These are phyloP conservation scores for Hypericum perforatum DNA, from an alignment of 345 rosid species.

Conservation along the genomic window DNA sequence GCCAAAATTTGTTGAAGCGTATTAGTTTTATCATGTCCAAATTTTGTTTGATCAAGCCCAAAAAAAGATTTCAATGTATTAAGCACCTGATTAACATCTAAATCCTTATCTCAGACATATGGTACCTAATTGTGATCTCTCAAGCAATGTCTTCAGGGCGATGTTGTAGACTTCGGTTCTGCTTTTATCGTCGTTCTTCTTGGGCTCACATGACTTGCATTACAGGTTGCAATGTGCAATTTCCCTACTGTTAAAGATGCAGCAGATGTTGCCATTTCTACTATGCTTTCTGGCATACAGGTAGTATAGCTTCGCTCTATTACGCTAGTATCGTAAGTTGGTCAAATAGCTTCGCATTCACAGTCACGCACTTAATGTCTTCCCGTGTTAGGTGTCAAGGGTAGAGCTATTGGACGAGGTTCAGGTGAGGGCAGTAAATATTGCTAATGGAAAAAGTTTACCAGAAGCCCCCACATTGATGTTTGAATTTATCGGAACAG, in stretches of 20 bases:
- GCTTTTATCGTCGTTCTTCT: too few relatives aligned
- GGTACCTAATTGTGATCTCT: too few relatives aligned
- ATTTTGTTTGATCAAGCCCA: too few relatives aligned
- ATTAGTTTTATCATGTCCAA: too few relatives aligned
- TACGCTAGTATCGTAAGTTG: too few relatives aligned
- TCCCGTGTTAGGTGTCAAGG: conserved; percentile 57
- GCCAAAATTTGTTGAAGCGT: too few relatives aligned
- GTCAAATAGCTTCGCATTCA: neutral
- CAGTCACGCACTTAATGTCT: conserved; percentile 13
- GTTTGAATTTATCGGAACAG: conserved; percentile 91
- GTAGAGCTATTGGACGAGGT: conserved; percentile 89
- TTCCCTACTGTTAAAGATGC: conserved; percentile 90
- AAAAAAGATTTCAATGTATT: too few relatives aligned
- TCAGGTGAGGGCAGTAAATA: conserved; percentile 69
- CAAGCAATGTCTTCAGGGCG: too few relatives aligned
- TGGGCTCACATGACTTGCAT: neutral
- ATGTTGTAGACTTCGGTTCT: too few relatives aligned
- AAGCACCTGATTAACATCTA: too few relatives aligned
- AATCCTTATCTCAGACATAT: too few relatives aligned
- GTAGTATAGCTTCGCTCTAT: conserved; percentile 25
- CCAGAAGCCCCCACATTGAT: conserved; percentile 80
- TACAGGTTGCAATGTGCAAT: conserved; percentile 92
- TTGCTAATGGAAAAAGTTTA: conserved; percentile 74
- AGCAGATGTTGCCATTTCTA: conserved; percentile 89
- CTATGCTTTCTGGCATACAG: conserved; percentile 84